Conservation (phyloP, 208 protist genomes). For the Acanthamoeba lenticulata region DNA sequence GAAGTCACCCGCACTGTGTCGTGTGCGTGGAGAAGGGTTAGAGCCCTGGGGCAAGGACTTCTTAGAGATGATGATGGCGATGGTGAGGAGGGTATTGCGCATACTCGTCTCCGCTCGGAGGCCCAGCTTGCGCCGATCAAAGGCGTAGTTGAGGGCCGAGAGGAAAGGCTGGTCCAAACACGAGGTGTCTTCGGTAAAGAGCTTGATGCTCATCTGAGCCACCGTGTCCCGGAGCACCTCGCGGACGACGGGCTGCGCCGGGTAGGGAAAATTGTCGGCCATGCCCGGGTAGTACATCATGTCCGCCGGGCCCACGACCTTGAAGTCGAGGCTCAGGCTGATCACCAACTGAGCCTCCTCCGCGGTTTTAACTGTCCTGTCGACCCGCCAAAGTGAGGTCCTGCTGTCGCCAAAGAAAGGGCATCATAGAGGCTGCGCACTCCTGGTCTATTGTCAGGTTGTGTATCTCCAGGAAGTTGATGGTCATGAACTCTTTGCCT, state of each 20-base stretch:
- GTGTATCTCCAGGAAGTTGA: slow-evolving; percentile 7
- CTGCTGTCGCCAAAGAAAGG: neutral
- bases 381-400: neutral
- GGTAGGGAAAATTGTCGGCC: neutral
- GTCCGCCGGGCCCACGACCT: neutral
- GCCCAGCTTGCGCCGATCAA: neutral
- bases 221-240: slow-evolving; percentile 12
- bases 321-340: neutral
- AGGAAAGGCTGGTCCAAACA: neutral
- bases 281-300: slow-evolving; percentile 32
- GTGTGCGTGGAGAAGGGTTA: neutral
- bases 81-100: neutral
- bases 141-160: neutral
- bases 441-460: neutral
- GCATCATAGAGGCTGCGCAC: neutral
- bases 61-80: neutral
- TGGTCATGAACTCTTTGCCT: neutral
- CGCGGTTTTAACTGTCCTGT: neutral
- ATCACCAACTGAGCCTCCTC: neutral
- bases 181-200: neutral
- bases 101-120: neutral
- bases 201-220: neutral
- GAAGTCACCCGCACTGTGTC: neutral
- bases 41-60: neutral
- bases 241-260: neutral